Percentiles rank a stretch among this genome's conserved stretches.
Conservation (phyloP, 805 yeast genomes). For the Maudiozyma pseudohumilis region DNA sequence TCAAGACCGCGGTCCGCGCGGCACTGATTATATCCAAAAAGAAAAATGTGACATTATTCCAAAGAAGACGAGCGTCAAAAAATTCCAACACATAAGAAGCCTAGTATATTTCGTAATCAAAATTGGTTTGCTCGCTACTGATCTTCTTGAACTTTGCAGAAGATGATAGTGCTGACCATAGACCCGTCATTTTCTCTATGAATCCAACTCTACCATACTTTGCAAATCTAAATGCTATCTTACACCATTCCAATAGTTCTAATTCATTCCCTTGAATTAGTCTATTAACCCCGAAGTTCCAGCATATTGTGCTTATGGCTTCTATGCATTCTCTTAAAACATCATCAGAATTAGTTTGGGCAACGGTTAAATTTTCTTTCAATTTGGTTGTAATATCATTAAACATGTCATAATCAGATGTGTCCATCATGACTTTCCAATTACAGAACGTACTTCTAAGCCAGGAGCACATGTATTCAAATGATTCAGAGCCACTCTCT, state of each 20-base stretch:
- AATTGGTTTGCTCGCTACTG: background rate
- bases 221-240: conserved; percentile 21
- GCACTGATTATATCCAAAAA: too few species aligned
- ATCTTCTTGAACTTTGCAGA: conserved; percentile 5
- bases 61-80: too few species aligned
- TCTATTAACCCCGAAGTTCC: conserved; percentile 32
- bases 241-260: conserved; percentile 24
- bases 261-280: conserved; percentile 17
- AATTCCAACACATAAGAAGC: too few species aligned
- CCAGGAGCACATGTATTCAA: conserved; percentile 24
- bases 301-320: conserved; percentile 29
- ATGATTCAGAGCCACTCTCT: conserved; percentile 5
- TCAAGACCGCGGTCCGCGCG: too few species aligned
- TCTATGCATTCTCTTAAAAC: conserved; percentile 28
- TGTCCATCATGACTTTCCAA: background rate
- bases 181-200: conserved; percentile 15
- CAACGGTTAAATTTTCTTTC: conserved; percentile 1
- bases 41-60: too few species aligned
- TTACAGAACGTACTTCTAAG: conserved; percentile 15
- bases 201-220: conserved; percentile 21
- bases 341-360: conserved; percentile 2
- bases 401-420: background rate
- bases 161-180: conserved; percentile 25
- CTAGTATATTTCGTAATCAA: too few species aligned
- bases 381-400: conserved; percentile 1